These are phyloP conservation scores for Ceratorhiza oryzae-sativae DNA, from an alignment of 1,284 basidiomycete genomes.

Conservation along the genomic window DNA sequence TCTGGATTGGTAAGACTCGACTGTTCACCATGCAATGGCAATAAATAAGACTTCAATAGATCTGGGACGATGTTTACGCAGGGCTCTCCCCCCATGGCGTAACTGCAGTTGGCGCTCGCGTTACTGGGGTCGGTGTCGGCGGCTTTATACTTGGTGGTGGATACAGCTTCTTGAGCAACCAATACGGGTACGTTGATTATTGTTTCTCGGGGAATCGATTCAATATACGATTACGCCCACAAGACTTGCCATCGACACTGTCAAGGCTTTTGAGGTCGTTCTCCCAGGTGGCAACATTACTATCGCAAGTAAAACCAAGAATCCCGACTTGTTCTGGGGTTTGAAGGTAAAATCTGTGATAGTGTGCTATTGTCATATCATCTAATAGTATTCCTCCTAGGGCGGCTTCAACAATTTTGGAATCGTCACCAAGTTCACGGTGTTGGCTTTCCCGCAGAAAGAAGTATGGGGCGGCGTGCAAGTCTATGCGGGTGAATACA, in stretches of 20 bases:
- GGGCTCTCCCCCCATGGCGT: conserved; percentile 55
- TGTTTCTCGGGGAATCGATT: not conserved
- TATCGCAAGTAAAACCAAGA: conserved; percentile 50
- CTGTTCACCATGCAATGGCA: not conserved
- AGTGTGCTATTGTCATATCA: conserved; percentile 44
- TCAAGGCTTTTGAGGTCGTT: conserved; percentile 58
- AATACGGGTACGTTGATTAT: not conserved
- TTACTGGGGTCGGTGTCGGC: conserved; percentile 60
- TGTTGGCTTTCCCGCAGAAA: conserved; percentile 61
- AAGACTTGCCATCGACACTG: conserved; percentile 53
- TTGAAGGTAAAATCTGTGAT: conserved; percentile 52
- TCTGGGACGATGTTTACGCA: conserved; percentile 66
- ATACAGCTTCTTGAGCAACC: not conserved
- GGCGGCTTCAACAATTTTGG: conserved; percentile 48
- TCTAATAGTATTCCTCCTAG: not conserved
- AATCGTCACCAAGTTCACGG: conserved; percentile 65
- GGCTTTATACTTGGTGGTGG: conserved; percentile 46
- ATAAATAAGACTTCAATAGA: conserved; percentile 16
- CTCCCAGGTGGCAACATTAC: conserved; percentile 56
- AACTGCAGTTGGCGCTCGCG: conserved; percentile 63
- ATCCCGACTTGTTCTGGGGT: conserved; percentile 58
- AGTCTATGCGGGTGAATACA: conserved; percentile 52
- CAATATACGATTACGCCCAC: too few species aligned
- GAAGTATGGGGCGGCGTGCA: conserved; percentile 62
- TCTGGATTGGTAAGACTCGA: conserved; percentile 52